Conservation (phyloP, 768 basidiomycete genomes). For the Pleurotus eryngii region DNA sequence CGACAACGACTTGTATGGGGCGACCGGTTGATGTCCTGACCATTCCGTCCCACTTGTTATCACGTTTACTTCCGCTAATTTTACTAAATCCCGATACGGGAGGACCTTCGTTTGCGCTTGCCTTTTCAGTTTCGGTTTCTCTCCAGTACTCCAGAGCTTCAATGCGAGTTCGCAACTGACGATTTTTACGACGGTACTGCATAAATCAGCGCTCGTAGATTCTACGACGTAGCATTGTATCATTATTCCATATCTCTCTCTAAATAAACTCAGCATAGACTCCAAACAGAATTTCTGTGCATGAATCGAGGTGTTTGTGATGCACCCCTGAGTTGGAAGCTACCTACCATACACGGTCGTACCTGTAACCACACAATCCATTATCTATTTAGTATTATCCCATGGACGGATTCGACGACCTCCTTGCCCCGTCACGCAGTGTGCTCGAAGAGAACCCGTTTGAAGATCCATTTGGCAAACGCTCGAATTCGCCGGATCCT, state of each 20-base stretch:
- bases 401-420: slow-evolving; percentile 81
- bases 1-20: slow-evolving; percentile 77
- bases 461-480: slow-evolving; percentile 65
- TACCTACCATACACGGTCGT: too few species aligned
- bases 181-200: not conserved
- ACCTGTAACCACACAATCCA: too few species aligned
- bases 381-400: not conserved
- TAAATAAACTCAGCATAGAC: too few species aligned
- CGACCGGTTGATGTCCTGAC: slow-evolving; percentile 69
- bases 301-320: too few species aligned
- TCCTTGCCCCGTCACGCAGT: slow-evolving; percentile 57
- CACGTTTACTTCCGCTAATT: not conserved
- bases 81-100: not conserved
- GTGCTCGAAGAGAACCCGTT: slow-evolving; percentile 76
- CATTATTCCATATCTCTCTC: not conserved
- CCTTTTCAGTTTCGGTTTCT: not conserved
- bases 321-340: too few species aligned
- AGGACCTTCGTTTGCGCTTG: not conserved
- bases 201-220: too few species aligned
- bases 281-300: too few species aligned
- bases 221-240: slow-evolving; percentile 3
- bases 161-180: not conserved
- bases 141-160: too few species aligned
- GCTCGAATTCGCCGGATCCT: slow-evolving; percentile 71
- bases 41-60: not conserved